Percentiles rank a stretch among this genome's conserved stretches.
These are phyloP conservation scores for Penicillium expansum DNA, from an alignment of 2,329 filamentous ascomycete genomes.

Conservation along the genomic window DNA sequence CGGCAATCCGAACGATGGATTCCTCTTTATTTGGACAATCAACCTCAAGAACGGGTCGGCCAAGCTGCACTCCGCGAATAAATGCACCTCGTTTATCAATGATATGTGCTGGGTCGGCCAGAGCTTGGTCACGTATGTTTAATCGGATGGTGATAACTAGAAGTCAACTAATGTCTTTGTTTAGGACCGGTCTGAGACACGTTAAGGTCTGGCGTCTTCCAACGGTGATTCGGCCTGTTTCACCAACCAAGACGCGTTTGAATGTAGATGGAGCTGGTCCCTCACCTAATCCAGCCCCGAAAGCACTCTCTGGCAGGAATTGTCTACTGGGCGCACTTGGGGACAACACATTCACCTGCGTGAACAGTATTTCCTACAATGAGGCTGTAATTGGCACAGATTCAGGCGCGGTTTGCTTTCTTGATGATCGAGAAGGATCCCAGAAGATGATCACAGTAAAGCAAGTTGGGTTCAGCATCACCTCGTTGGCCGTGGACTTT, in stretches of 20 bases:
- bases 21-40: conserved; percentile 85
- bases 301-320: conserved; percentile 80
- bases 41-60: conserved; percentile 78
- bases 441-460: conserved; percentile 68
- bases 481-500: conserved; percentile 61
- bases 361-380: conserved; percentile 67
- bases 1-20: conserved; percentile 86
- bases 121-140: conserved; percentile 67
- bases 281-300: conserved; percentile 51
- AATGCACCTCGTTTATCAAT: conserved; percentile 82
- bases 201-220: conserved; percentile 91
- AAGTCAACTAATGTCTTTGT: conserved; percentile 11
- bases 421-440: conserved; percentile 72
- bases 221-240: conserved; percentile 54
- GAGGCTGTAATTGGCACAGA: conserved; percentile 84
- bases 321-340: conserved; percentile 77
- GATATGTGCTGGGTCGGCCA: conserved; percentile 89
- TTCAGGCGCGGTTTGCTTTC: conserved; percentile 80
- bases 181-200: conserved; percentile 75
- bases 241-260: conserved; percentile 64
- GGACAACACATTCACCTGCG: conserved; percentile 80
- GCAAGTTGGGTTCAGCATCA: conserved; percentile 65
- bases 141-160: neutral
- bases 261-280: conserved; percentile 34
- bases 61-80: conserved; percentile 79